Evolutionary conservation across 2,329 filamentous ascomycete species (phyloP).

Genomic region (Monosporascus sp.): DNA sequence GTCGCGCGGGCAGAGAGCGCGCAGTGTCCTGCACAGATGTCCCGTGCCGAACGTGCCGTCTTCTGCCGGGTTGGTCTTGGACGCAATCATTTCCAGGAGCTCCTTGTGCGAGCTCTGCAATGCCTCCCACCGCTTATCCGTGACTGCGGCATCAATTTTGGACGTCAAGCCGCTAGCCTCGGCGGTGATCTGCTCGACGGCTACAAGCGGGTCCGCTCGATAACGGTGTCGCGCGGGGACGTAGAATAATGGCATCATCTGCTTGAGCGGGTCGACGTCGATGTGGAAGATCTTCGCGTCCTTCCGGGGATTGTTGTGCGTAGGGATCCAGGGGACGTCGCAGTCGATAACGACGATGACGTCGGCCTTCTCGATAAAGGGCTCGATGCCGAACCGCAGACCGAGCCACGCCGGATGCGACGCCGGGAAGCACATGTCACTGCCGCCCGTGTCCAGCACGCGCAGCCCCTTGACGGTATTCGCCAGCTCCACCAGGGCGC

Average conservation of each 20-base stretch:
- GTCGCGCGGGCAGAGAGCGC: conserved; percentile 33
- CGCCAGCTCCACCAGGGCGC: conserved; percentile 60
- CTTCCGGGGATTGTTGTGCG: conserved; percentile 52
- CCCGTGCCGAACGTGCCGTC: conserved; percentile 58
- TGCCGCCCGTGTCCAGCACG: conserved; percentile 71
- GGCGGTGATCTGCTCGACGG: conserved; percentile 64
- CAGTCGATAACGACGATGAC: conserved; percentile 82
- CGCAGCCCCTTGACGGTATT: conserved; percentile 62
- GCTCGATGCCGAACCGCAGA: conserved; percentile 67
- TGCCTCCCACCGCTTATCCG: conserved; percentile 41
- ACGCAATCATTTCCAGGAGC: conserved; percentile 54
- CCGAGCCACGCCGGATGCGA: conserved; percentile 65
- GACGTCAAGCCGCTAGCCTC: conserved; percentile 37
- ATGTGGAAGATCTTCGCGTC: conserved; percentile 56
- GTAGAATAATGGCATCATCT: conserved; percentile 70
- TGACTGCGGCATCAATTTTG: conserved; percentile 31
- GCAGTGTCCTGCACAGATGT: conserved; percentile 32
- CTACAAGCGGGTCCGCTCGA: conserved; percentile 57
- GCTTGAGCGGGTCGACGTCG: conserved; percentile 61
- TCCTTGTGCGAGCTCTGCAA: conserved; percentile 54
- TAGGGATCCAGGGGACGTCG: conserved; percentile 92
- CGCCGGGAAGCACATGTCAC: conserved; percentile 76
- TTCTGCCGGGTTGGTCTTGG: conserved; percentile 49
- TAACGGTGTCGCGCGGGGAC: conserved; percentile 61
- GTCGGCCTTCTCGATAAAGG: conserved; percentile 70